Base-by-base conservation (phyloP, 352 stramenopile genomes). In the Pythium scleroteichum region DNA sequence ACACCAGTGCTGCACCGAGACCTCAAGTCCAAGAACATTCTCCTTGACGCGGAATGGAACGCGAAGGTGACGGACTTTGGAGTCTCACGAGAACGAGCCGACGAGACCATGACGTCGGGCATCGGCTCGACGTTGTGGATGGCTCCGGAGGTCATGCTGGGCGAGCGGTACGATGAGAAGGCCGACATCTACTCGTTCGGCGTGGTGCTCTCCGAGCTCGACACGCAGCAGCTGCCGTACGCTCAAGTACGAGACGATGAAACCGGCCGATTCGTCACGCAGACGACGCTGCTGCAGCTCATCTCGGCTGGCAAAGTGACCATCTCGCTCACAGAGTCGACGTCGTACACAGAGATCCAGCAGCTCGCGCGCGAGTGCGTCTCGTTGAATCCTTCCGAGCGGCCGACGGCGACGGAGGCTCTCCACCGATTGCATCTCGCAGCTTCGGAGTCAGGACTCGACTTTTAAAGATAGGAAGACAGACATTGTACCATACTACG, bases 201-300 rank as follows among this genome's bases (percentile, higher is more conserved):
- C 19, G 56, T 63, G 22, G 44, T 62, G n/a, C 42, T 66, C 16
- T 66, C 48, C 13, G 58, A 66, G 49, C 23, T 66, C 7, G 58
- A 58, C 44, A 59, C 58, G 38, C 54, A 62, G 38, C 46, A 56
- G 38, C 54, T 67, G 10, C 54, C 65, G 32, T 73, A 69, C 39
- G 24, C 46, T 0, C 27, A 56, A 26, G 66, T 60, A 5, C 17
- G 38, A 13, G 39, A 56, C 35, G 38, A 51, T 3, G 45, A 35
- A 19, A 64, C 45, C 6, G 47, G 38, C 6, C 56, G 56, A 32
- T 35, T 23, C 9, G 29, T 64, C 5, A 46, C 56, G 7, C 45
- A 64, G 17, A 79, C 73, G 12, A 75, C 71, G 5, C 74, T 87
- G 23, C 52, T 87, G 6, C 75, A 85, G 60, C 47, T 83, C 13